phyloP scores from a whole-genome alignment of 495 filamentous ascomycete species.

The Darksidea phi region DNA sequence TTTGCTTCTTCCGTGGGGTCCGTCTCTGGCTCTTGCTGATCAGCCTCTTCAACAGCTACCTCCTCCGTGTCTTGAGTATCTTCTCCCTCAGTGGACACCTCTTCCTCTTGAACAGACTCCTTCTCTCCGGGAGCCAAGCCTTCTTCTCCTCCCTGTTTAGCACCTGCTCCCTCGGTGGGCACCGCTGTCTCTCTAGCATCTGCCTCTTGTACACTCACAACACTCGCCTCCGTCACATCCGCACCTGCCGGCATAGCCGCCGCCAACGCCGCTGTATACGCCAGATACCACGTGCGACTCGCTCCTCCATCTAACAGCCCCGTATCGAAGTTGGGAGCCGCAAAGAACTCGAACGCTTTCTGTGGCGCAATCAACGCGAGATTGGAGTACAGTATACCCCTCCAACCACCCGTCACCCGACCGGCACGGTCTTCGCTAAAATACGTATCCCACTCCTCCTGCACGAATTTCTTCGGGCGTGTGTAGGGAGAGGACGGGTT shows the following conservation, averaged over 20 bases:
- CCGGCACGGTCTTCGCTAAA: constrained; percentile 65
- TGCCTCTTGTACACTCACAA: not conserved
- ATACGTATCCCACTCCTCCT: constrained; percentile 80
- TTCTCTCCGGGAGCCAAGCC: too few species aligned
- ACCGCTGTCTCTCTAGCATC: not conserved
- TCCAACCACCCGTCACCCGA: constrained; percentile 72
- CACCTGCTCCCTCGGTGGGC: too few species aligned
- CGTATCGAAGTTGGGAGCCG: constrained; percentile 61
- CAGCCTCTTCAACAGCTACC: too few species aligned
- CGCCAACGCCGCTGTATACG: constrained; percentile 63
- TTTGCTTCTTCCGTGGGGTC: too few species aligned
- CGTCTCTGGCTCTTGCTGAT: too few species aligned
- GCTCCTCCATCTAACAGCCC: constrained; percentile 77
- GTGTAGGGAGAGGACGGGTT: constrained; percentile 68
- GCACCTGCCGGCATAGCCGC: constrained; percentile 2
- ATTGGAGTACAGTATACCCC: constrained; percentile 79
- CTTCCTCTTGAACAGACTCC: too few species aligned
- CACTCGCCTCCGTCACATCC: not conserved
- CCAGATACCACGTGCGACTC: constrained; percentile 84
- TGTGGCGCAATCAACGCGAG: constrained; percentile 73
- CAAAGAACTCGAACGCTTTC: constrained; percentile 73
- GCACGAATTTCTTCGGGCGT: constrained; percentile 67
- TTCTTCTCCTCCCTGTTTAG: too few species aligned
- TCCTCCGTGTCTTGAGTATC: too few species aligned
- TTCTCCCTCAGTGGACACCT: too few species aligned